These are phyloP conservation scores for Zymoseptoria passerinii DNA, from an alignment of 2,329 filamentous ascomycete species.

Conservation along the genomic window DNA sequence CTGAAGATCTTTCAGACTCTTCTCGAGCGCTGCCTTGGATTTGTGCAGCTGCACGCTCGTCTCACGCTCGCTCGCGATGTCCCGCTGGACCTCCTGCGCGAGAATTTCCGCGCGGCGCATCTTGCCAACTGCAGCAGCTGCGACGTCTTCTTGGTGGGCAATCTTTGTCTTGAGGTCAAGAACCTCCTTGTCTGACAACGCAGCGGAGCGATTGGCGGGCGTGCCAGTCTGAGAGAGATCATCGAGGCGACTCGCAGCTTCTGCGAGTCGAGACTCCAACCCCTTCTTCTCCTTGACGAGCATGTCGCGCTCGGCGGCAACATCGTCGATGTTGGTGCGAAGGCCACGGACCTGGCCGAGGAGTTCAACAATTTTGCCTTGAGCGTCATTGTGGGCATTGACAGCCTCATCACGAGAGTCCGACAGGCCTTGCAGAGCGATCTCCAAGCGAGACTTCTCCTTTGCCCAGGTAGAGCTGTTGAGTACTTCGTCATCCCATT, in stretches of 20 bases:
- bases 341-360: conserved; percentile 82
- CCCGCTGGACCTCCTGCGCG: conserved; percentile 82
- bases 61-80: conserved; percentile 80
- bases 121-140: conserved; percentile 85
- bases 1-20: conserved; percentile 82
- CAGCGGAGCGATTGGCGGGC: conserved; percentile 81
- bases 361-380: conserved; percentile 82
- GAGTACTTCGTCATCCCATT: conserved; percentile 97
- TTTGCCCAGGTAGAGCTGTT: conserved; percentile 98
- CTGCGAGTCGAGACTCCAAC: conserved; percentile 73
- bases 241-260: conserved; percentile 81
- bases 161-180: conserved; percentile 81
- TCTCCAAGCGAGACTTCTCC: conserved; percentile 86
- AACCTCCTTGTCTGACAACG: conserved; percentile 78
- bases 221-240: conserved; percentile 71
- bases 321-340: conserved; percentile 75
- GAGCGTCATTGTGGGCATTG: conserved; percentile 87
- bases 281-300: conserved; percentile 83
- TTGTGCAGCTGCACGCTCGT: conserved; percentile 72
- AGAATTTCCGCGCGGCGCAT: conserved; percentile 91
- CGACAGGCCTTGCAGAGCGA: conserved; percentile 78
- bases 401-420: conserved; percentile 91
- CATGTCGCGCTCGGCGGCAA: conserved; percentile 74
- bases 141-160: conserved; percentile 88
- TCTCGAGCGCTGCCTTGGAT: conserved; percentile 83